Conservation (phyloP, 106 monocot species). For the Amphibolis antarctica region DNA sequence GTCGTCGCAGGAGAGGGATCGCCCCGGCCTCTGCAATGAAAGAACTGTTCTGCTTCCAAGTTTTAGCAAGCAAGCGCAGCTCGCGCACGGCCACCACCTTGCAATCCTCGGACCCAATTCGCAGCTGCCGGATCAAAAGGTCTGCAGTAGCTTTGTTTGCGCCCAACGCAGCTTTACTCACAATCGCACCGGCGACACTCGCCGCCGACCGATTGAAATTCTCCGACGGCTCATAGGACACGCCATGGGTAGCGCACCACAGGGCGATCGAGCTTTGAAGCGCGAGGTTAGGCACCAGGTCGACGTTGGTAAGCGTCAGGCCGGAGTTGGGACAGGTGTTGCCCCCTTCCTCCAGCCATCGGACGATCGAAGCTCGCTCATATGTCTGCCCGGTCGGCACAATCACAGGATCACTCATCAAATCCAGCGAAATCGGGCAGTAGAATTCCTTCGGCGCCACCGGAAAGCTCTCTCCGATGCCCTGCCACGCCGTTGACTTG, state of each 20-base stretch:
- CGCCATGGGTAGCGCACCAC: slow-evolving; percentile 31
- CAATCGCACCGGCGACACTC: not conserved
- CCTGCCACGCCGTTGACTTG: not conserved
- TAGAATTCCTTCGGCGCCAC: slow-evolving; percentile 48
- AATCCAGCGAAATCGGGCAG: slow-evolving; percentile 53
- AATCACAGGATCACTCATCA: slow-evolving; percentile 60
- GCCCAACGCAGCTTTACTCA: slow-evolving; percentile 19
- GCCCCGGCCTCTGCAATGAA: slow-evolving; percentile 47
- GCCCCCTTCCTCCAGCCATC: slow-evolving; percentile 52
- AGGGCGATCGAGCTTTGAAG: slow-evolving; percentile 35
- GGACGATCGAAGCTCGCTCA: slow-evolving; percentile 41
- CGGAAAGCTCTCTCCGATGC: not conserved
- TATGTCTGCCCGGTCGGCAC: slow-evolving; percentile 58
- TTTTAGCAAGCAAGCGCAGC: slow-evolving; percentile 38
- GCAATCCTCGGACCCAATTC: slow-evolving; percentile 17
- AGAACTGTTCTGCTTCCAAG: slow-evolving; percentile 37
- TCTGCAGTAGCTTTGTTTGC: slow-evolving; percentile 32
- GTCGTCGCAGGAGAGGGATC: slow-evolving; percentile 27
- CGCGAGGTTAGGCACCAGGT: slow-evolving; percentile 37
- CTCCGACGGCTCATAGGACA: slow-evolving; percentile 11
- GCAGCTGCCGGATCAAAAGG: slow-evolving; percentile 24
- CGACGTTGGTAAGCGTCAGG: slow-evolving; percentile 23
- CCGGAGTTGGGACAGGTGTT: slow-evolving; percentile 54
- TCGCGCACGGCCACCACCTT: slow-evolving; percentile 23
- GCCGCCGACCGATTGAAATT: not conserved